phyloP scores from a whole-genome alignment of 768 basidiomycete species.

The Hericium erinaceus region DNA sequence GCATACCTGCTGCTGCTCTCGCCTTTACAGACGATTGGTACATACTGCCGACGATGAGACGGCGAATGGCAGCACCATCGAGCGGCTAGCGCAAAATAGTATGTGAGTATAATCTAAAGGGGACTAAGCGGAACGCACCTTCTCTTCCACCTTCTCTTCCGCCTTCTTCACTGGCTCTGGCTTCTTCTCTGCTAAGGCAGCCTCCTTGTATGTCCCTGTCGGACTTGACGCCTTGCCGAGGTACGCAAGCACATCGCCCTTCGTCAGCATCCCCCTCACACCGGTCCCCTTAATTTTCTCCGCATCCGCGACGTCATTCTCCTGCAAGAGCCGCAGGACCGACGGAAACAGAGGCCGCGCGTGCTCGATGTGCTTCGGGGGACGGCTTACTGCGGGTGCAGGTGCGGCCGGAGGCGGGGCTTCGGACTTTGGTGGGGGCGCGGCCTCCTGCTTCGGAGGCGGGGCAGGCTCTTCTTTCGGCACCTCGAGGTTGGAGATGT shows the following conservation, averaged over 20 bases:
- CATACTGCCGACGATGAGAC: conserved; percentile 54
- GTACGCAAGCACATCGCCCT: conserved; percentile 86
- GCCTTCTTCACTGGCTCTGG: conserved; percentile 22
- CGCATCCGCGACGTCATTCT: conserved; percentile 47
- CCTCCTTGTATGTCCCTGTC: conserved; percentile 62
- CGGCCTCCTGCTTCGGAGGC: conserved; percentile 1
- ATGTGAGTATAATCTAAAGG: neutral
- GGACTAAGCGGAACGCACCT: conserved; percentile 16
- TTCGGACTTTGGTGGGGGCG: conserved; percentile 17
- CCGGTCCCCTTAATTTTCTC: conserved; percentile 82
- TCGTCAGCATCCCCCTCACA: conserved; percentile 87
- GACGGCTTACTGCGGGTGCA: conserved; percentile 18
- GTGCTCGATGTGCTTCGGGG: conserved; percentile 35
- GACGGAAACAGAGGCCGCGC: conserved; percentile 82
- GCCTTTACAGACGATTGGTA: conserved; percentile 45
- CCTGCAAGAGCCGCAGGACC: conserved; percentile 71
- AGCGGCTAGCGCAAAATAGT: conserved; percentile 29
- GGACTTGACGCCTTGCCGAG: conserved; percentile 78
- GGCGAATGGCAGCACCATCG: conserved; percentile 57
- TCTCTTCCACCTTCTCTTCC: conserved; percentile 16
- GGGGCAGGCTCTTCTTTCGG: conserved; percentile 33
- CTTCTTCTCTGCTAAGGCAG: conserved; percentile 11
- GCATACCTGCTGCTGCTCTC: conserved; percentile 33
- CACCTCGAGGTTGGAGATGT: conserved; percentile 74
- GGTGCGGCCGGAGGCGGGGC: conserved; percentile 22